Conservation (phyloP, 768 basidiomycete species). For the Coprinopsis marcescibilis region DNA sequence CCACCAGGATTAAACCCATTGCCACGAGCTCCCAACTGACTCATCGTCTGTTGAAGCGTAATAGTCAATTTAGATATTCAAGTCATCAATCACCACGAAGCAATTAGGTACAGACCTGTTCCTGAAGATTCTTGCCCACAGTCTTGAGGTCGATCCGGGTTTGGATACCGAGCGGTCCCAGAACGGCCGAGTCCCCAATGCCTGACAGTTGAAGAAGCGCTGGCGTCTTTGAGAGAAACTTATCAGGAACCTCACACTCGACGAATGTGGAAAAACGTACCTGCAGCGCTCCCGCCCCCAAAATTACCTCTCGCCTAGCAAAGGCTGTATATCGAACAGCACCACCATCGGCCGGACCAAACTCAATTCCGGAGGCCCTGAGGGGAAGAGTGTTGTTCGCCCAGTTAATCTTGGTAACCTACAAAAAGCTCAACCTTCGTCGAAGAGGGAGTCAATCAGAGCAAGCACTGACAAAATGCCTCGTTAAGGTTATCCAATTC, state of each 20-base stretch:
- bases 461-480: constrained; percentile 27
- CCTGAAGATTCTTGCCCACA: constrained; percentile 54
- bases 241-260: not conserved
- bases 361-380: constrained; percentile 41
- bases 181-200: constrained; percentile 44
- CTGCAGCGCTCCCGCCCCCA: constrained; percentile 48
- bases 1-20: constrained; percentile 37
- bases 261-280: constrained; percentile 13
- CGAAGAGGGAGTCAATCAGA: not conserved
- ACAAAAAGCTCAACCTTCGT: not conserved
- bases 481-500: constrained; percentile 45
- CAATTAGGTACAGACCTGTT: constrained; percentile 31
- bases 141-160: constrained; percentile 41
- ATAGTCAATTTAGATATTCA: not conserved
- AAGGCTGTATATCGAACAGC: constrained; percentile 33
- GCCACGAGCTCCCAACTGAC: constrained; percentile 32
- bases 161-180: constrained; percentile 40
- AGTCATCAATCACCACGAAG: not conserved
- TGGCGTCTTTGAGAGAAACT: constrained; percentile 29
- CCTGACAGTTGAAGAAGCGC: constrained; percentile 50
- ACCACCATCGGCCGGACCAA: constrained; percentile 33
- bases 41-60: constrained; percentile 29
- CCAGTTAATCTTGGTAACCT: constrained; percentile 44
- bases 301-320: constrained; percentile 45
- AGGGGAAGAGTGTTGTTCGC: constrained; percentile 28